Evolutionary conservation across 106 monocot genomes (phyloP).

Genomic region (Dendrobium catenatum): DNA sequence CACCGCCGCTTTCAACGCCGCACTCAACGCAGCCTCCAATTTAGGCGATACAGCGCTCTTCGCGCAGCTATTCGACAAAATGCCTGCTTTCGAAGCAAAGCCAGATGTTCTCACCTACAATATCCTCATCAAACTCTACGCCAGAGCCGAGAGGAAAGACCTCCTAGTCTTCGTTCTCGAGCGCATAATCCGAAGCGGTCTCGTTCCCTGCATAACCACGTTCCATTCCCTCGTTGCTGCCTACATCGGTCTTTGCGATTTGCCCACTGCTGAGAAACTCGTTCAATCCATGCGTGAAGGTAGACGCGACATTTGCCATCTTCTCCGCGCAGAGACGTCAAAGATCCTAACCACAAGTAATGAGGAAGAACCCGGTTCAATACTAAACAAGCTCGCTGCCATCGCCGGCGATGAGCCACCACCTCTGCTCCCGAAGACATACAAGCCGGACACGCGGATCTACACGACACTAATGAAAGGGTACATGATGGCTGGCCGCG

Average conservation of each 20-base stretch:
- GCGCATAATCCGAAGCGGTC: constrained; percentile 27
- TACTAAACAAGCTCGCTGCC: constrained; percentile 41
- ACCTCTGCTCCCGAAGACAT: constrained; percentile 40
- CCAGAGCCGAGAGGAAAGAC: constrained; percentile 66
- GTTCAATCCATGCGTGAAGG: constrained; percentile 82
- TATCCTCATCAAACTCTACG: constrained; percentile 74
- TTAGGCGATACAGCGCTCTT: constrained; percentile 53
- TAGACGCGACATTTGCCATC: constrained; percentile 43
- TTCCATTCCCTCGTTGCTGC: constrained; percentile 83
- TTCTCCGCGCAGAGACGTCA: constrained; percentile 19
- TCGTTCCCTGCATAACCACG: constrained; percentile 63
- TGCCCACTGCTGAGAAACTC: constrained; percentile 57
- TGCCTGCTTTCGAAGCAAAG: constrained; percentile 32
- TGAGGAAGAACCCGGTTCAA: background rate
- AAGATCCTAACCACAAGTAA: background rate
- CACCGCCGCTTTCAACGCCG: constrained; percentile 79
- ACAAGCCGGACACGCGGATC: constrained; percentile 57
- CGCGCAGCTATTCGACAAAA: constrained; percentile 59
- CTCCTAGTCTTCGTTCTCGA: constrained; percentile 47
- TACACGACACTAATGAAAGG: constrained; percentile 96
- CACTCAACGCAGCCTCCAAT: constrained; percentile 76
- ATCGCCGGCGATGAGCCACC: constrained; percentile 11
- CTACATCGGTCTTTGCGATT: constrained; percentile 71
- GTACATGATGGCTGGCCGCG: constrained; percentile 70
- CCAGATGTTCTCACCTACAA: constrained; percentile 84